Evolutionary conservation across 208 protist genomes (phyloP).

Genomic region (Leishmania lainsoni): DNA sequence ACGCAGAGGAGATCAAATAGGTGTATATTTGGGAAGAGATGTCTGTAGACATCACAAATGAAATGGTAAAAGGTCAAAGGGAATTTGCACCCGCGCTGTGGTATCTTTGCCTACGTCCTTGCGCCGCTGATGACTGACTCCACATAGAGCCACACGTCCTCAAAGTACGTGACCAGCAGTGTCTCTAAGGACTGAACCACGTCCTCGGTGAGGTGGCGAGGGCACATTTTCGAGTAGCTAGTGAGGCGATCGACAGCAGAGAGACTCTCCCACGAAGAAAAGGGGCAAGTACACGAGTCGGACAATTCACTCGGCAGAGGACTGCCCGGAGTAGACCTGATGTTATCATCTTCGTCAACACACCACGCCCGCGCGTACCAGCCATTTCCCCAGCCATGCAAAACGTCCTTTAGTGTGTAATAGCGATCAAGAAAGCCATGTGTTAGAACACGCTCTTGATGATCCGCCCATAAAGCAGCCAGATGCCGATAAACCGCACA

Average conservation of each 20-base stretch:
- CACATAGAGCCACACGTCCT: conserved; percentile 11
- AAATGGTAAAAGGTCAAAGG: neutral
- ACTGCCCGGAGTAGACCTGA: too few species aligned
- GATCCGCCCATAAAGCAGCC: neutral
- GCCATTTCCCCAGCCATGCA: conserved; percentile 21
- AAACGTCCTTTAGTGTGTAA: conserved; percentile 16
- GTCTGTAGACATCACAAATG: neutral
- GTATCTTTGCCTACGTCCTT: neutral
- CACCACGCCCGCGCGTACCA: conserved; percentile 13
- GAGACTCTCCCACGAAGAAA: conserved; percentile 1
- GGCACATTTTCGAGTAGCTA: conserved; percentile 15
- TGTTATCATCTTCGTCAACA: neutral
- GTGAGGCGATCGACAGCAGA: neutral
- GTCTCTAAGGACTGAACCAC: conserved; percentile 14
- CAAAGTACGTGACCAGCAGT: conserved; percentile 4
- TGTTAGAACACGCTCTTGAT: neutral
- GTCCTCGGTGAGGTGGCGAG: conserved; percentile 14
- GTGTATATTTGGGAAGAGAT: neutral
- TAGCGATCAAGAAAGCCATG: conserved; percentile 6
- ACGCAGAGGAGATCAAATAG: neutral
- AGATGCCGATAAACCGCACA: conserved; percentile 10
- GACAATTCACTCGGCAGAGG: neutral
- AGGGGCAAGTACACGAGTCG: neutral
- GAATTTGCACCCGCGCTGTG: neutral
- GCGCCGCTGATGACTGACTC: neutral